phyloP scores from a whole-genome alignment of 2,329 filamentous ascomycete species.

The Cercospora sp. region DNA sequence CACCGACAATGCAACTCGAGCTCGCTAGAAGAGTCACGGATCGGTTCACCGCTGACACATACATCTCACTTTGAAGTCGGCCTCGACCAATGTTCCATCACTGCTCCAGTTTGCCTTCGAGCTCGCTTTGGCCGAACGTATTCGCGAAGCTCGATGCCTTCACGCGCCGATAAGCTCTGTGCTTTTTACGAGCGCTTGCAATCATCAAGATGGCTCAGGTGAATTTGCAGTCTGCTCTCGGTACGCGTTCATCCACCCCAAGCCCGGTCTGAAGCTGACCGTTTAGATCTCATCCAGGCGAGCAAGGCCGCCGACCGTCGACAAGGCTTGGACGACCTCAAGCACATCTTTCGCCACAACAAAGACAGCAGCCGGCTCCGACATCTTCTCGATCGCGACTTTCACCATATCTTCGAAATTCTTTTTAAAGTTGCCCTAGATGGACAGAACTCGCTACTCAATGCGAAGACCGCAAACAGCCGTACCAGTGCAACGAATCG shows the following conservation, averaged over 20 bases:
- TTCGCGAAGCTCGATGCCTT: slow-evolving; percentile 6
- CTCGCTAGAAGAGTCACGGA: not conserved
- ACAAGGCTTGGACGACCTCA: slow-evolving; percentile 57
- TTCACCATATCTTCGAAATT: slow-evolving; percentile 76
- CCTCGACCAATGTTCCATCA: not conserved
- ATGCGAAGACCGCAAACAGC: slow-evolving; percentile 51
- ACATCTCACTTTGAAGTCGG: not conserved
- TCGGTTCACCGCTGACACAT: not conserved
- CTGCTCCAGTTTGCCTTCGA: not conserved
- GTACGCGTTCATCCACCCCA: not conserved
- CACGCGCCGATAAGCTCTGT: slow-evolving; percentile 10
- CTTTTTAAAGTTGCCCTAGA: slow-evolving; percentile 69
- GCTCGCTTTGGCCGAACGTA: not conserved
- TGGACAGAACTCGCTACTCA: slow-evolving; percentile 67
- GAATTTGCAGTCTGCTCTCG: slow-evolving; percentile 16
- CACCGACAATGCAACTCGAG: not conserved
- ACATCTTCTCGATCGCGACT: slow-evolving; percentile 71
- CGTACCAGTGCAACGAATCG: slow-evolving; percentile 49
- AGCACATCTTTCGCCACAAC: slow-evolving; percentile 58
- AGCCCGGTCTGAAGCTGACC: not conserved
- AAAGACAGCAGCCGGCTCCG: slow-evolving; percentile 46
- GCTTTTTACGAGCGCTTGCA: not conserved
- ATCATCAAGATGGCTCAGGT: slow-evolving; percentile 19
- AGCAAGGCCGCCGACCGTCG: slow-evolving; percentile 50
- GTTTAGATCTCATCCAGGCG: slow-evolving; percentile 43